Base-by-base conservation (phyloP, 495 filamentous ascomycete genomes). In the Penicillium nucicola region DNA sequence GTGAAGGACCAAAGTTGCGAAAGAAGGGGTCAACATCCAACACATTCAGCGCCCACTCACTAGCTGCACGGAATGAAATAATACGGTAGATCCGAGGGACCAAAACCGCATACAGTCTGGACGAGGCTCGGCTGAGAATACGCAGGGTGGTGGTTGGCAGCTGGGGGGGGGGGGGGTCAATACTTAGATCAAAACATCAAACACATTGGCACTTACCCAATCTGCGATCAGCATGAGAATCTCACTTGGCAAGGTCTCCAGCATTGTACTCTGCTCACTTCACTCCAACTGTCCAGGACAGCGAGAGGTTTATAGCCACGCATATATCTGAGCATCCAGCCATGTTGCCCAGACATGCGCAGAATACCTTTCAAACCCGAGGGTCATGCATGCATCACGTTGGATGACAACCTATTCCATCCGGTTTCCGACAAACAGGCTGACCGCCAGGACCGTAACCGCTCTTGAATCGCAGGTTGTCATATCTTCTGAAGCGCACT, bases 21-120 rank as follows among this genome's bases (percentile, higher is more conserved):
- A 57, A 47, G 43, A 49, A 57, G 5, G 38, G 11, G 12, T 53
- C 49, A 20, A 53, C 19, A 25, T 57, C 25, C 12, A 50, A 13
- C 1, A 49, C 40, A 45, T 52, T 57, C 13, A 57, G 36, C 12
- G 38, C 38, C 38, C 38, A 41, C 3, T 41, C 38, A 41, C 38
- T 41, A 12, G 20, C 20, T 20, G 55, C 45, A 30, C 31, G 32
- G 17, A 57, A 49, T 5, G 30, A 30, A 15, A 53, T 11, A 0
- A 19, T 41, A 23, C 41, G 49, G 35, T 57, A 57, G 3, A 33
- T 5, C 0, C 32, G 22, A 8, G 49, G 49, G 12, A 33, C 34
- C 13, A 52, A 31, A 22, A 37, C 18, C 5, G 37, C 6, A 39
- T 44, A 41, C 2, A 57, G 15, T 12, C 38, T 35, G 8, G 43